Conservation (phyloP, 108 stramenopile species). For the Mediolabrus comicus region DNA sequence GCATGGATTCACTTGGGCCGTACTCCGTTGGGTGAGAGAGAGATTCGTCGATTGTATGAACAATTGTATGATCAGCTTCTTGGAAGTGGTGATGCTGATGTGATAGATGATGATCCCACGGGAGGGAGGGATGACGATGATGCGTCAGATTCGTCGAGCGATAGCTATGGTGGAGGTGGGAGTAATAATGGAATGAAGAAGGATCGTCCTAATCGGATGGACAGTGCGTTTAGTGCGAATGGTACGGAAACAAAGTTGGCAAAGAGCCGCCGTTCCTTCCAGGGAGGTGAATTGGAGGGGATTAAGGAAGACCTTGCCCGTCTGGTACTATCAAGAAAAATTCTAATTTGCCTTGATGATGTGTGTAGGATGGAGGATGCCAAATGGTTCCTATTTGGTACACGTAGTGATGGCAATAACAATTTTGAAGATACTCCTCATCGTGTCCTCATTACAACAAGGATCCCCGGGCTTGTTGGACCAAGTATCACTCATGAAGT, state of each 20-base stretch:
- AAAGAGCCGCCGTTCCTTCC: slow-evolving; percentile 65
- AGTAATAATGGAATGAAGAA: not conserved
- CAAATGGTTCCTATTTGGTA: slow-evolving; percentile 87
- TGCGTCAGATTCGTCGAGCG: slow-evolving; percentile 20
- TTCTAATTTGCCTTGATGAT: slow-evolving; percentile 84
- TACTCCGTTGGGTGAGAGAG: slow-evolving; percentile 69
- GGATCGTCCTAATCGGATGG: not conserved
- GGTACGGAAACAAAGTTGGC: slow-evolving; percentile 46
- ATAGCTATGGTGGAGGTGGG: slow-evolving; percentile 11
- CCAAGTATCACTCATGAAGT: slow-evolving; percentile 78
- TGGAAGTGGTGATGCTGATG: slow-evolving; percentile 57
- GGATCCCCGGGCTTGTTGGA: slow-evolving; percentile 75
- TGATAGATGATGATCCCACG: slow-evolving; percentile 29
- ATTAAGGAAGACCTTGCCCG: slow-evolving; percentile 81
- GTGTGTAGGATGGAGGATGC: slow-evolving; percentile 87
- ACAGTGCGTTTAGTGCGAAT: slow-evolving; percentile 13
- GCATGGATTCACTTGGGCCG: slow-evolving; percentile 84
- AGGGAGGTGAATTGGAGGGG: slow-evolving; percentile 81
- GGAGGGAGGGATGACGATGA: slow-evolving; percentile 42
- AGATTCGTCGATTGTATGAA: slow-evolving; percentile 82
- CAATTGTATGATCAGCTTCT: slow-evolving; percentile 79
- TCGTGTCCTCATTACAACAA: slow-evolving; percentile 73
- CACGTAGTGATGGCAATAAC: slow-evolving; percentile 31
- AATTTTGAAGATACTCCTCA: slow-evolving; percentile 56
- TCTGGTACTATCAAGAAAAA: slow-evolving; percentile 56